Base-by-base conservation (phyloP, 768 basidiomycete species). In the Trametes maxima region DNA sequence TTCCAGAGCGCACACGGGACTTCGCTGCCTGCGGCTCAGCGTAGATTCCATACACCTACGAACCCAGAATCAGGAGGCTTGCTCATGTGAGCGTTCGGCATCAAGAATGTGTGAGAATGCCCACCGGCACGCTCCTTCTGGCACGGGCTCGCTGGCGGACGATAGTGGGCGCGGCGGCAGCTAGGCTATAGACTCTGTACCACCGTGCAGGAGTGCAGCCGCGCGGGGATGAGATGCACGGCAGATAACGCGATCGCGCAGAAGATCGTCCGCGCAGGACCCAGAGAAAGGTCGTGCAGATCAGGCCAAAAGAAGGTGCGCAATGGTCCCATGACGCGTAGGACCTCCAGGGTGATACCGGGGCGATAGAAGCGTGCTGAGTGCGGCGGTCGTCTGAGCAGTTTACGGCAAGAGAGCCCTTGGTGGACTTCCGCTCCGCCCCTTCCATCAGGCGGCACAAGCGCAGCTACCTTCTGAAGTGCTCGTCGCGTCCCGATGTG, bases 401-500 rank as follows among this genome's bases (percentile, higher is more conserved):
- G 19, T 50, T 51, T 58, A 58, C 57, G 57, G 57, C 57, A 58
- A 50, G 46, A 40, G 57, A 40, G 48, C 39, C 36, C 57, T 50
- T 2, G 51, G 19, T 48, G 61, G 50, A 35, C 36, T 53, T 46
- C 56, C 50, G 55, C 50, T 58, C 51, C 48, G 40, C 55, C 28
- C 42, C 19, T 62, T 62, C 61, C 56, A 62, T 57, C 60, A 62
- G 61, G 37, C 39, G 22, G 21, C 55, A 57, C 44, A 48, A 44
- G 45, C 50, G 22, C 25, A 47, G 24, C 24, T 62, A 25, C 61
- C 61, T 42, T 57, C 50, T 58, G 37, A 49, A 51, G 37, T 57
- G 61, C 61, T 62, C 61, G 55, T 53, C 61, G 61, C 35, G n/a
- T 14, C 50, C 61, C 37, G 19, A 57, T 62, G 51, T 53, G 61